Base-by-base conservation (phyloP, 257 asterid genomes). In the Anisodus acutangulus region DNA sequence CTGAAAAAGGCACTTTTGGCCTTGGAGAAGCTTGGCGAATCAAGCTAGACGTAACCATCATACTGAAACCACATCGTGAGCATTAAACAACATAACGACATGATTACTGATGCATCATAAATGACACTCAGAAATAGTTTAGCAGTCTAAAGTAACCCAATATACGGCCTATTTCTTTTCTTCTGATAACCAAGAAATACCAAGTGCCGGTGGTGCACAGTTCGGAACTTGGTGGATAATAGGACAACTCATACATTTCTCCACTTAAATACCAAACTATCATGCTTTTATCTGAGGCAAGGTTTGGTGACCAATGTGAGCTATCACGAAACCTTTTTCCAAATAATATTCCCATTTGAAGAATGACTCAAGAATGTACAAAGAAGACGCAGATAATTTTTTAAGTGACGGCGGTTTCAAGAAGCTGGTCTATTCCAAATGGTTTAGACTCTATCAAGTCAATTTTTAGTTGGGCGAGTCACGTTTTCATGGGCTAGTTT, bases 381-480 rank as follows among this genome's bases (percentile, higher is more conserved):
- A 76, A 51, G 8, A 72, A 8, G 69, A 62, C 9, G 8, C 39
- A n/a, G 26, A 19, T 62, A 8, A 15, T 19, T 7, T 26, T 19
- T 49, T 49, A 15, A 57, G 16, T 57, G 63, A 57, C 5, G 17
- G 19, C 2, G 78, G 35, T n/a, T 17, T 68, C 53, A 37, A 70
- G 79, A 43, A 70, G 79, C 79, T 49, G 17, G 79, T 70, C 55
- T 17, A 15, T 71, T 71, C 79, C 57, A 17, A 45, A 71, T 43
- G 9, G 70, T 19, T 71, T 45, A 41, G 45, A 41, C 45, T 41
- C 45, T 41, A 41, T 41, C 5, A 41, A 26, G 31, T 1, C 31
- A 26, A 26, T 26, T 26, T 26, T 26, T 26, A 26, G 45, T 41
- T 41, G 45, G 45, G 45, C 5, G 45, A 5, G 45, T 0, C 45